Conservation (phyloP, 345 rosid species). For the Rhodamnia rubescens region DNA sequence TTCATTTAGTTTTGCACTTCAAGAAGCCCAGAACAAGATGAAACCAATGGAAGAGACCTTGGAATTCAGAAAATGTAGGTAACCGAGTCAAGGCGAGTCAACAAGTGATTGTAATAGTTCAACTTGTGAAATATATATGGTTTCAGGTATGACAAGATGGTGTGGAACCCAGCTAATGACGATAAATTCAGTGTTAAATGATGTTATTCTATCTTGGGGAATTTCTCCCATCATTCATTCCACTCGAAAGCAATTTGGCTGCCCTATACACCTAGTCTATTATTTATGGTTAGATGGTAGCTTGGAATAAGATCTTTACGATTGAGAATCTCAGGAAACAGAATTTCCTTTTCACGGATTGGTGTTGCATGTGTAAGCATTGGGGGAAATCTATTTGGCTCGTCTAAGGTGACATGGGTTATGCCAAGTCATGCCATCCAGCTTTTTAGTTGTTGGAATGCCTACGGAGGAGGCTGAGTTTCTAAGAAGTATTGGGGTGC, state of each 20-base stretch:
- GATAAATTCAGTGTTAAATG: neutral
- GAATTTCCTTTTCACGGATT: neutral
- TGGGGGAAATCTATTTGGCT: neutral
- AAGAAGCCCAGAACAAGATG: neutral
- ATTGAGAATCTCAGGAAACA: neutral
- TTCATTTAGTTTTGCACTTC: neutral
- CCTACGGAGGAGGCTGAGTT: neutral
- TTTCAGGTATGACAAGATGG: neutral
- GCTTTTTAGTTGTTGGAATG: neutral
- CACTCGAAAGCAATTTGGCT: neutral
- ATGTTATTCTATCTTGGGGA: neutral
- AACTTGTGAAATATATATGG: neutral
- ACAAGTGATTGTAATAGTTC: neutral
- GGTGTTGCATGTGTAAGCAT: neutral
- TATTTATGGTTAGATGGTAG: neutral
- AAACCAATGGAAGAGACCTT: neutral
- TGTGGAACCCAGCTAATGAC: neutral
- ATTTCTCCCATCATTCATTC: neutral
- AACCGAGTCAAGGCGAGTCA: neutral
- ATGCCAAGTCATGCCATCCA: neutral
- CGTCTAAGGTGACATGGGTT: neutral
- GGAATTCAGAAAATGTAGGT: neutral
- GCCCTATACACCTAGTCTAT: neutral
- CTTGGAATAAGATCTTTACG: neutral
- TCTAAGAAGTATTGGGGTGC: neutral